Conservation (phyloP, 371 early-diverging fungal genomes). For the Mucor racemosus region DNA sequence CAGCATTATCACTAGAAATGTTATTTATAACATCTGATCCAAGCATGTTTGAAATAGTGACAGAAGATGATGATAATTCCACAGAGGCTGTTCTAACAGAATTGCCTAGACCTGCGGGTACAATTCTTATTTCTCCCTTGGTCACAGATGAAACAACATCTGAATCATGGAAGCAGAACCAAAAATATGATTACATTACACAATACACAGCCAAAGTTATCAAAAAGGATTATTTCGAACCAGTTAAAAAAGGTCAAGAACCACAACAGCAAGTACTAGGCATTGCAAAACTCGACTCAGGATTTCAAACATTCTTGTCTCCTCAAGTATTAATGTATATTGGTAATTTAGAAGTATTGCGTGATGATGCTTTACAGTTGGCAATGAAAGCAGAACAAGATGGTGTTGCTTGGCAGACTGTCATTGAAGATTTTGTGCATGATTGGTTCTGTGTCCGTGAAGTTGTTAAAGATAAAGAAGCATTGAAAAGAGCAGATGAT, state of each 20-base stretch:
- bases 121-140: slow-evolving; percentile 47
- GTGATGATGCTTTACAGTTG: slow-evolving; percentile 50
- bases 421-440: slow-evolving; percentile 48
- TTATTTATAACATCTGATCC: slow-evolving; percentile 54
- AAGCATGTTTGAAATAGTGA: slow-evolving; percentile 52
- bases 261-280: slow-evolving; percentile 39
- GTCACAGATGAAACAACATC: slow-evolving; percentile 52
- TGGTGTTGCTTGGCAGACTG: slow-evolving; percentile 44
- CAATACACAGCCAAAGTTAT: slow-evolving; percentile 55
- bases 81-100: slow-evolving; percentile 26
- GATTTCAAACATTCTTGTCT: slow-evolving; percentile 43
- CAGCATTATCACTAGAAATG: slow-evolving; percentile 50
- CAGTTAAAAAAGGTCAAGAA: slow-evolving; percentile 12
- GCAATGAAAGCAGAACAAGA: slow-evolving; percentile 49
- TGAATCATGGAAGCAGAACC: slow-evolving; percentile 47
- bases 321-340: slow-evolving; percentile 47
- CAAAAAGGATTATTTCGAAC: slow-evolving; percentile 49
- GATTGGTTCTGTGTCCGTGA: slow-evolving; percentile 59
- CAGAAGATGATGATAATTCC: slow-evolving; percentile 29
- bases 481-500: slow-evolving; percentile 39
- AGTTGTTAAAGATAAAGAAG: slow-evolving; percentile 48
- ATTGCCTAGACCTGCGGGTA: slow-evolving; percentile 51
- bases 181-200: slow-evolving; percentile 52
- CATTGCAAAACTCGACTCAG: slow-evolving; percentile 47
- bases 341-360: slow-evolving; percentile 47